Percentiles rank a stretch among this genome's conserved stretches.
Conservation (phyloP, 78 protist species). For the Dictyostelium brefeldianum region DNA sequence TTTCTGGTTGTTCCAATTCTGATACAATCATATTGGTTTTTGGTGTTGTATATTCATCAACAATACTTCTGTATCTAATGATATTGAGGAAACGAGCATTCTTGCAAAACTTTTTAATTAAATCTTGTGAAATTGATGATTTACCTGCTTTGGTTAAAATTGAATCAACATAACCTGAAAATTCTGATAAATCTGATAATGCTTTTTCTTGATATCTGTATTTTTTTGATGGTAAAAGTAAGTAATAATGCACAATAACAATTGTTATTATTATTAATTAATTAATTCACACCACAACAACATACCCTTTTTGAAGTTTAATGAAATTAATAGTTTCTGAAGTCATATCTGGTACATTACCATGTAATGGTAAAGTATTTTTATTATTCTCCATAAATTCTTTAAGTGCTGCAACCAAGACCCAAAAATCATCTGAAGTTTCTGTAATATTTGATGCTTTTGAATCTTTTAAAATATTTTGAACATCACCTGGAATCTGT, state of each 20-base stretch:
- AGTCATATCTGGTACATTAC: slow-evolving; percentile 92
- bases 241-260: neutral
- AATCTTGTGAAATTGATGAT: slow-evolving; percentile 40
- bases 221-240: no score
- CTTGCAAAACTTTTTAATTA: slow-evolving; percentile 65
- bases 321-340: slow-evolving; percentile 86
- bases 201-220: slow-evolving; percentile 84
- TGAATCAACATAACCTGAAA: slow-evolving; percentile 43
- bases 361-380: slow-evolving; percentile 86
- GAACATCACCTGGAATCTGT: slow-evolving; percentile 69
- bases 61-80: slow-evolving; percentile 53
- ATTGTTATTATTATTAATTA: neutral
- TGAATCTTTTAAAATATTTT: slow-evolving; percentile 66
- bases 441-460: slow-evolving; percentile 12
- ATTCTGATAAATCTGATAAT: slow-evolving; percentile 57
- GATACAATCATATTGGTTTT: slow-evolving; percentile 12
- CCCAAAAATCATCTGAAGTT: slow-evolving; percentile 84
- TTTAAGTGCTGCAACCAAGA: slow-evolving; percentile 84
- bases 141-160: slow-evolving; percentile 39
- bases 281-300: neutral
- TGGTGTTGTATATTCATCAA: slow-evolving; percentile 31
- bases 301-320: slow-evolving; percentile 85
- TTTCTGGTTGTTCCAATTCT: slow-evolving; percentile 63
- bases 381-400: slow-evolving; percentile 80
- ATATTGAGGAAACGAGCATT: slow-evolving; percentile 69